Base-by-base conservation (phyloP, 768 basidiomycete species). In the Psilocybe azurescens region DNA sequence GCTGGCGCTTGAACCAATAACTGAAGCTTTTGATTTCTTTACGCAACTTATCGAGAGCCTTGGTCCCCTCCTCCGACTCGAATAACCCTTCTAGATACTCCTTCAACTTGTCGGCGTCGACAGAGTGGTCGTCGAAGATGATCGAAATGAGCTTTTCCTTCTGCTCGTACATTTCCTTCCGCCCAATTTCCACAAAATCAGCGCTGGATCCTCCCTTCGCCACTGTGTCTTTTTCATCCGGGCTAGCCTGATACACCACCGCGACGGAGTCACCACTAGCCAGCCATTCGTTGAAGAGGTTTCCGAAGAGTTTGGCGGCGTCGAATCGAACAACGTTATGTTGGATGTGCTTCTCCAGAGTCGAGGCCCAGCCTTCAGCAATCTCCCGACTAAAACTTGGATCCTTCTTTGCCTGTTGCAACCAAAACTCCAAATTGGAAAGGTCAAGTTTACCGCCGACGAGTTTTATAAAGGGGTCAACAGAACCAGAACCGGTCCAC, bases 271-370 rank as follows among this genome's bases (percentile, higher is more conserved):
- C 79, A 1, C 78, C 79, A 47, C 79, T 81, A 2, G 74, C 69
- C 24, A 80, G 60, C 80, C 81, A 81, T 59, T 82, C 81, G 48
- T 79, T 78, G 61, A 80, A 76, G 11, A 82, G 72, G 29, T 65
- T 77, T 1, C 79, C 79, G 28, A 80, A 82, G 6, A 81, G 71
- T 51, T 72, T 77, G 5, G 79, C 80, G 29, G 74, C 75, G 29
- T 80, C 78, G 49, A 81, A 79, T 7, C 76, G 72, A 65, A 71
- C 73, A 33, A 66, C 58, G n/a, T 71, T 74, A 52, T 79, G 78
- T 3, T 61, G 67, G 41, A 82, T 76, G 60, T 81, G 78, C 1
- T 73, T 70, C 63, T 81, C 78, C 18, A 81, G 67, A 0, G 74
- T 74, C n/a, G 73, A 65, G 2, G 68, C 72, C 80, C 79, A 81